A percentile compares a stretch with the other conserved stretches of the same genome.
phyloP scores from a whole-genome alignment of 2,329 filamentous ascomycete genomes.

The Curvularia sp. region DNA sequence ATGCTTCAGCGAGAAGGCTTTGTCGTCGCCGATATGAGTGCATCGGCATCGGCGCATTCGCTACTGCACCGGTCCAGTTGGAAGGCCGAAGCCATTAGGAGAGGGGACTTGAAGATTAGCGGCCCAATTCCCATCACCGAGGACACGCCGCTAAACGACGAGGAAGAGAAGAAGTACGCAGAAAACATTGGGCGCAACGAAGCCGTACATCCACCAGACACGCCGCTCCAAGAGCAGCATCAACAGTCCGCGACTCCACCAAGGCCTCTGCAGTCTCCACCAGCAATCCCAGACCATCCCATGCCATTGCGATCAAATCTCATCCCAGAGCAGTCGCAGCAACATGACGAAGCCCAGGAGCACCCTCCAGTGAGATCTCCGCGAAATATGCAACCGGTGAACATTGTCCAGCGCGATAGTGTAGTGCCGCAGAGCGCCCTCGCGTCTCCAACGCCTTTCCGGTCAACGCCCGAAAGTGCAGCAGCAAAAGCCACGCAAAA shows the following conservation, averaged over 20 bases:
- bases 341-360: slow-evolving; percentile 16
- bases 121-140: slow-evolving; percentile 51
- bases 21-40: slow-evolving; percentile 43
- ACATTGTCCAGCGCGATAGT: slow-evolving; percentile 37
- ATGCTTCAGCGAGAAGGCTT: slow-evolving; percentile 47
- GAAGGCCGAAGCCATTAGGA: slow-evolving; percentile 51
- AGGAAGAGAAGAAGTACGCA: slow-evolving; percentile 44
- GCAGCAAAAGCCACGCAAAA: slow-evolving; percentile 35
- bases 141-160: slow-evolving; percentile 45
- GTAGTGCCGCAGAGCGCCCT: slow-evolving; percentile 32
- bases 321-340: slow-evolving; percentile 12
- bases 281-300: slow-evolving; percentile 19
- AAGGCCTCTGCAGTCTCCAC: slow-evolving; percentile 24
- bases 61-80: slow-evolving; percentile 47
- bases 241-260: slow-evolving; percentile 24
- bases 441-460: slow-evolving; percentile 40
- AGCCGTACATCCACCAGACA: slow-evolving; percentile 25
- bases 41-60: slow-evolving; percentile 30
- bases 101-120: slow-evolving; percentile 50
- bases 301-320: slow-evolving; percentile 25
- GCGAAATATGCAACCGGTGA: slow-evolving; percentile 34
- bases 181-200: slow-evolving; percentile 32
- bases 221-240: slow-evolving; percentile 17
- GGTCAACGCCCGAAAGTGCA: slow-evolving; percentile 38
- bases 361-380: slow-evolving; percentile 25